These are phyloP conservation scores for Phialophora chinensis DNA, from an alignment of 2,329 filamentous ascomycete species.

Conservation along the genomic window DNA sequence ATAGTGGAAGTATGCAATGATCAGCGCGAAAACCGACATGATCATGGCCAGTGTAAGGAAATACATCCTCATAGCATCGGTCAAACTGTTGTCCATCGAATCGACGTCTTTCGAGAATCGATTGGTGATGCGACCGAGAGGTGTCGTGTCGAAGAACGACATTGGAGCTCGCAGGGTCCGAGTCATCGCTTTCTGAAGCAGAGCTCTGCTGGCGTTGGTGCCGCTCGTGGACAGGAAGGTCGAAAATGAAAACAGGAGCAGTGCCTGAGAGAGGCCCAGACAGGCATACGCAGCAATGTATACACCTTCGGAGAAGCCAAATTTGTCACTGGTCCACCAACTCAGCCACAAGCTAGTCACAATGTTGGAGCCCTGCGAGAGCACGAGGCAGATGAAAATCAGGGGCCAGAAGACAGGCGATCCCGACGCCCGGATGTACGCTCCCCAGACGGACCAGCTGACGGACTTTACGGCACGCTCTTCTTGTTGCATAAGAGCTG, in stretches of 20 bases:
- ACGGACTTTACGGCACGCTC: conserved; percentile 74
- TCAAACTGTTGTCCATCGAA: conserved; percentile 92
- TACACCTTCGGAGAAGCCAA: conserved; percentile 66
- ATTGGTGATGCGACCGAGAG: conserved; percentile 92
- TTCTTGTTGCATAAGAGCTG: conserved; percentile 55
- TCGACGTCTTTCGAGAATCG: conserved; percentile 95
- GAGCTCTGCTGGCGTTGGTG: conserved; percentile 78
- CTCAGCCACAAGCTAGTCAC: conserved; percentile 89
- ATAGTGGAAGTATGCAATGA: conserved; percentile 95
- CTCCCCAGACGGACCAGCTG: conserved; percentile 77
- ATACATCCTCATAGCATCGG: conserved; percentile 91
- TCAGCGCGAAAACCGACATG: conserved; percentile 80
- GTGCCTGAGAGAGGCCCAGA: conserved; percentile 72
- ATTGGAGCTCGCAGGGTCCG: conserved; percentile 73
- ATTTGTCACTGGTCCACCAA: conserved; percentile 87
- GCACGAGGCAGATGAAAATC: conserved; percentile 67
- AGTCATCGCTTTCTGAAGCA: conserved; percentile 80
- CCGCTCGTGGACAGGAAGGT: conserved; percentile 77
- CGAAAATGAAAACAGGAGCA: conserved; percentile 81
- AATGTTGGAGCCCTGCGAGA: conserved; percentile 85
- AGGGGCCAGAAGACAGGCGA: conserved; percentile 70
- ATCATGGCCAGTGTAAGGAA: conserved; percentile 84
- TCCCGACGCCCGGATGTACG: conserved; percentile 78
- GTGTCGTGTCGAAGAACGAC: conserved; percentile 97
- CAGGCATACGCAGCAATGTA: conserved; percentile 76